These are phyloP conservation scores for Kluyveromyces starmeri DNA, from an alignment of 805 yeast species.

Conservation along the genomic window DNA sequence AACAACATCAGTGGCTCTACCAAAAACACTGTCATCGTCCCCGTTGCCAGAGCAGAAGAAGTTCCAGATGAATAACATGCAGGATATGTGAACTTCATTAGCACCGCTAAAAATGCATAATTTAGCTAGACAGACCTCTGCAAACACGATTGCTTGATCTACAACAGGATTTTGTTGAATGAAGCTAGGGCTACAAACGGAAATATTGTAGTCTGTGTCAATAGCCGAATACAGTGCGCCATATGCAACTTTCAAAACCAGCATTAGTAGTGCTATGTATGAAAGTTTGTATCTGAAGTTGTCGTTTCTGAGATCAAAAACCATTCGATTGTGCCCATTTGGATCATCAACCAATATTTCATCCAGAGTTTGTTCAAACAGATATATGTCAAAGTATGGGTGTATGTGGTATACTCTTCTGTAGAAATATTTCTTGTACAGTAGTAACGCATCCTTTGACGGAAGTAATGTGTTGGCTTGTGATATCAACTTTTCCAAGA, in stretches of 20 bases:
- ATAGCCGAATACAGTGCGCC: background rate
- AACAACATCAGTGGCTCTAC: conserved; percentile 2
- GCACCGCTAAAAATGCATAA: conserved; percentile 2
- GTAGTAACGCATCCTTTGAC: background rate
- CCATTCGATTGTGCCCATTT: background rate
- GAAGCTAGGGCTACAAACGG: conserved; percentile 1
- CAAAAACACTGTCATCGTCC: conserved; percentile 5
- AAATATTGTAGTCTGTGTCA: background rate
- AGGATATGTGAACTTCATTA: conserved; percentile 4
- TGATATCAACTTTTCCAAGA: conserved; percentile 1
- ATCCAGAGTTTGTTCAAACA: conserved; percentile 7
- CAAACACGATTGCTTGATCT: conserved; percentile 3
- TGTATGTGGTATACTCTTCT: conserved; percentile 4
- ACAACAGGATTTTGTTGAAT: background rate
- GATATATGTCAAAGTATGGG: conserved; percentile 4
- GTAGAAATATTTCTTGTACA: conserved; percentile 6
- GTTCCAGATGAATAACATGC: conserved; percentile 4
- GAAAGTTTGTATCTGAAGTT: conserved; percentile 7
- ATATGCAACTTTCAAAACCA: conserved; percentile 7
- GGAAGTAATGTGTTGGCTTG: conserved; percentile 5
- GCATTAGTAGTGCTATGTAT: conserved; percentile 4
- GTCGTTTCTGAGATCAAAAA: conserved; percentile 2
- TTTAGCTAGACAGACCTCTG: conserved; percentile 3
- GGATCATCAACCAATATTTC: conserved; percentile 4
- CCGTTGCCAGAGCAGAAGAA: conserved; percentile 3